A percentile compares a stretch with the other conserved stretches of the same genome.
phyloP scores from a whole-genome alignment of 495 filamentous ascomycete genomes.

The Daldinia grandis region DNA sequence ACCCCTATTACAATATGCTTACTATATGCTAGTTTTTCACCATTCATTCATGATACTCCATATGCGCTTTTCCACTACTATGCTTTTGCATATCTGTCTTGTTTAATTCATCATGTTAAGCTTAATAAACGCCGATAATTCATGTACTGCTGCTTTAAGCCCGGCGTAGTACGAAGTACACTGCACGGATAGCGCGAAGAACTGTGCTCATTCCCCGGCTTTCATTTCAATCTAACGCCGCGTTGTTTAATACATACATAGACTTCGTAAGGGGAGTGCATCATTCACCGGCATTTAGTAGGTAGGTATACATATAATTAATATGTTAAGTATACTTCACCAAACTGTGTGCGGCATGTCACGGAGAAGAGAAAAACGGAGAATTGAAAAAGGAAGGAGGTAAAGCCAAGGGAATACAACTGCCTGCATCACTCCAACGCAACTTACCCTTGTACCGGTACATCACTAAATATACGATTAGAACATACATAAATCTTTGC shows the following conservation, averaged over 20 bases:
- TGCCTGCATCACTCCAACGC: background rate
- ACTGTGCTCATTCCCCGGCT: background rate
- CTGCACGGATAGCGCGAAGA: background rate
- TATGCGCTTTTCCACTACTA: background rate
- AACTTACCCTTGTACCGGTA: constrained; percentile 23
- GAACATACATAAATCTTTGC: constrained; percentile 43
- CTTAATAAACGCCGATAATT: constrained; percentile 11
- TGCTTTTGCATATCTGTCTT: background rate
- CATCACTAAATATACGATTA: constrained; percentile 31
- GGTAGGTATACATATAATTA: background rate
- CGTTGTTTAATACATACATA: background rate
- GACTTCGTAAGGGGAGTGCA: background rate
- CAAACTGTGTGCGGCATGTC: background rate
- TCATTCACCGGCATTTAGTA: background rate
- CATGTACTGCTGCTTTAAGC: constrained; percentile 6
- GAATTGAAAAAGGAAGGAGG: constrained; percentile 1
- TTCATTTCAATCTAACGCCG: background rate
- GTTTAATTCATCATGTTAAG: constrained; percentile 25
- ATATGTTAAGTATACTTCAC: background rate
- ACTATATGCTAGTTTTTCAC: constrained; percentile 30
- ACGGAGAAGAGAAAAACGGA: background rate
- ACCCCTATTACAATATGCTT: constrained; percentile 26
- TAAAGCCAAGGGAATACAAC: background rate
- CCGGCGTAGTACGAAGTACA: background rate
- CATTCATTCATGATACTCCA: background rate